phyloP scores from a whole-genome alignment of 163 green algal species.

The Volvox carteri region DNA sequence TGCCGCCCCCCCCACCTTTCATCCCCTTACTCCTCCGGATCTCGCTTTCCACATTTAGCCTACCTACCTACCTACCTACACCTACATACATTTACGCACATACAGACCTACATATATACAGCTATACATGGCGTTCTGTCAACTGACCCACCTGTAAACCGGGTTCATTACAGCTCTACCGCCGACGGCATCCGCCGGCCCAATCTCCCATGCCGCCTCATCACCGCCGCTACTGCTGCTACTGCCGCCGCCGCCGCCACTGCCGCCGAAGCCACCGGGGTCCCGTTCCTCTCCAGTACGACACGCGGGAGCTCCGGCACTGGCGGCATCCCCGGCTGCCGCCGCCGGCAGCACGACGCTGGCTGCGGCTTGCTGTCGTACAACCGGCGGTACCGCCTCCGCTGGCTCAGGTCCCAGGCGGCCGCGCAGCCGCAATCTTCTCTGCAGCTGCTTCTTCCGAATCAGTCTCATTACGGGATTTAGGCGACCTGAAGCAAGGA shows the following conservation, averaged over 20 bases:
- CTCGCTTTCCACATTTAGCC: too few relatives aligned
- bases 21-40: too few relatives aligned
- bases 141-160: constrained; percentile 35
- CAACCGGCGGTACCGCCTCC: not conserved
- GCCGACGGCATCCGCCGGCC: constrained; percentile 23
- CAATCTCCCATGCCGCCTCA: constrained; percentile 12
- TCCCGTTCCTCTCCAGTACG: too few relatives aligned
- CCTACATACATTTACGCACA: too few relatives aligned
- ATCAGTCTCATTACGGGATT: constrained; percentile 51
- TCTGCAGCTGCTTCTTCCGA: constrained; percentile 56
- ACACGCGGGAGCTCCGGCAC: too few relatives aligned
- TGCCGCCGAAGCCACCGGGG: not conserved
- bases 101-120: too few relatives aligned
- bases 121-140: too few relatives aligned
- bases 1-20: too few relatives aligned
- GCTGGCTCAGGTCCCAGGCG: not conserved
- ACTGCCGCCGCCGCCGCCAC: not conserved
- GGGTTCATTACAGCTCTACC: constrained; percentile 30
- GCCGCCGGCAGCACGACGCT: too few relatives aligned
- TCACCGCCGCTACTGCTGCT: not conserved
- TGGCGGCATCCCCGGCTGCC: too few relatives aligned
- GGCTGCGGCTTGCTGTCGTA: not conserved
- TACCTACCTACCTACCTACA: too few relatives aligned
- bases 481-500: not conserved
- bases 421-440: constrained; percentile 18